Evolutionary conservation across 768 basidiomycete species (phyloP), one percentile per base, ranked within the genome.

Genomic region (Lactarius evosmus): DNA sequence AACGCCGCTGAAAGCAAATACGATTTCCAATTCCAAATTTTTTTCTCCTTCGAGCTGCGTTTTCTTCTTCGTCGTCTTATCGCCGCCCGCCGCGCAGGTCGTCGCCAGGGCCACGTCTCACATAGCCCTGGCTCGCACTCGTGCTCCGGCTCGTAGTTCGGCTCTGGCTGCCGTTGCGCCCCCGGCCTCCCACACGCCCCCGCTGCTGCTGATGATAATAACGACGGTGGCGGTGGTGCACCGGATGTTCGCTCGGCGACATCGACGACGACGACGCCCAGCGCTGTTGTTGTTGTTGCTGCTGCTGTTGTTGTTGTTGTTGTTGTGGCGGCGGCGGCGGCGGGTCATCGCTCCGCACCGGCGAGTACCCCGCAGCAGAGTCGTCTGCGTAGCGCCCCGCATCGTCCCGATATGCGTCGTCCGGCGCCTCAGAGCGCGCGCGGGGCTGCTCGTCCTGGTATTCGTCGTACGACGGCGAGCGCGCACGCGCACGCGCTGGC

Each of bases 291-390:
- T 32, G 5, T 7, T 7, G 46, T 22, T 49, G 46, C 6, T 38
- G 44, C 3, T 25, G 38, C 25, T 27, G 46, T 12, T 25, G 56
- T 25, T 32, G 5, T 7, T 7, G 46, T 22, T 49, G 46, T 6
- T 38, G 44, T 3, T 25, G 38, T 25, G 12, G 38, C 25, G 61
- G 62, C 12, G 56, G 17, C 0, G 52, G 19, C n/a, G 6, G 11
- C 62, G 51, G 54, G 6, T 56, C 63, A 2, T 64, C 63, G 46
- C 63, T 50, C 3, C 9, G 63, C 22, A 11, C 27, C 2, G 58
- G 41, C 3, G 62, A 59, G 32, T 50, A 33, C 0, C 6, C 17
- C 14, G 17, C 36, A 17, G 32, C n/a, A 25, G 22, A 40, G 2
- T 55, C 9, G 7, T 53, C 56, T 0, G 50, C 51, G 17, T 58